Conservation (phyloP, 768 basidiomycete genomes). For the Tricholoma hemisulphureum region DNA sequence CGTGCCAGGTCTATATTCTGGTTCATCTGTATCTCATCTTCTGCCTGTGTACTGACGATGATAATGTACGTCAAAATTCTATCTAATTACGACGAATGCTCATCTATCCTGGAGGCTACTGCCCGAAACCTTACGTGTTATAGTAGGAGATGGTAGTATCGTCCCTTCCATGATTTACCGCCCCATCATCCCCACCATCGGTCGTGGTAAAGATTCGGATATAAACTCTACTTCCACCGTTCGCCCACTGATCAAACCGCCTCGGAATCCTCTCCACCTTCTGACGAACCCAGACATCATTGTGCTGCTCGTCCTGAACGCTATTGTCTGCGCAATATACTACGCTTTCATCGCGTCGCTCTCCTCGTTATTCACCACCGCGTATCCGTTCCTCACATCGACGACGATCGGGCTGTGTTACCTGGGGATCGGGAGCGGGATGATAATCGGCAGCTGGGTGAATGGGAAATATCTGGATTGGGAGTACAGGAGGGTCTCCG, state of each 20-base stretch:
- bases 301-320: slow-evolving; percentile 51
- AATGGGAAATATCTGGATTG: slow-evolving; percentile 65
- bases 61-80: slow-evolving; percentile 39
- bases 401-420: slow-evolving; percentile 76
- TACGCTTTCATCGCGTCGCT: slow-evolving; percentile 61
- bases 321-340: slow-evolving; percentile 51
- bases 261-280: slow-evolving; percentile 52
- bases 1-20: slow-evolving; percentile 58
- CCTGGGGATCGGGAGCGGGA: slow-evolving; percentile 72
- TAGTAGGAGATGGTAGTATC: slow-evolving; percentile 55
- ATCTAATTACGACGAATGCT: slow-evolving; percentile 35
- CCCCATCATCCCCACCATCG: slow-evolving; percentile 51
- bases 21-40: slow-evolving; percentile 54
- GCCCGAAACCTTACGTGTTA: slow-evolving; percentile 52
- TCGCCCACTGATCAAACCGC: slow-evolving; percentile 26
- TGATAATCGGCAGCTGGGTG: slow-evolving; percentile 54
- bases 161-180: slow-evolving; percentile 45
- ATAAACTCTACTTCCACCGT: background rate
- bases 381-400: slow-evolving; percentile 60
- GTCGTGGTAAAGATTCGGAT: background rate
- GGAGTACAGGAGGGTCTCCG: slow-evolving; percentile 51
- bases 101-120: slow-evolving; percentile 42
- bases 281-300: slow-evolving; percentile 56
- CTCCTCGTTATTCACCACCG: slow-evolving; percentile 55
- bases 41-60: slow-evolving; percentile 45